Evolutionary conservation across 768 basidiomycete species (phyloP).

Genomic region (Mrakia gelida): DNA sequence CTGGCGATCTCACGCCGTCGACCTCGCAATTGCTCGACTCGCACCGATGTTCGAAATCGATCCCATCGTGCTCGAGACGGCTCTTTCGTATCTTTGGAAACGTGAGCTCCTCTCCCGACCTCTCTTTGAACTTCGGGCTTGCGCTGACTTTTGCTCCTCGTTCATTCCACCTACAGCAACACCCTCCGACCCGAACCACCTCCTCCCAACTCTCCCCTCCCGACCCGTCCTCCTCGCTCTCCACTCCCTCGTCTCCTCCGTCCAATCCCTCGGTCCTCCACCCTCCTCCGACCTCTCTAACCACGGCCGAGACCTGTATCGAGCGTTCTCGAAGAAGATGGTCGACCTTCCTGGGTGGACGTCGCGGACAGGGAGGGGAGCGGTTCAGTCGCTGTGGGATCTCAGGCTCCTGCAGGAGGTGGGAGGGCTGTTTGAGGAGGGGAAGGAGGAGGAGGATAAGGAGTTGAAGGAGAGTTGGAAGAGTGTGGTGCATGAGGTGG

Average conservation of each 20-base stretch:
- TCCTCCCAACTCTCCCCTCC: slow-evolving; percentile 11
- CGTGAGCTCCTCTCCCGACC: slow-evolving; percentile 1
- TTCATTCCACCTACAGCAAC: not conserved
- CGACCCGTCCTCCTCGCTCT: slow-evolving; percentile 11
- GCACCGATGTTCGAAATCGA: not conserved
- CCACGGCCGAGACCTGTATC: not conserved
- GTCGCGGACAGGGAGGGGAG: not conserved
- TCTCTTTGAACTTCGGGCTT: not conserved
- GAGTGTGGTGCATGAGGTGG: not conserved
- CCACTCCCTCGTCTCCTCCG: slow-evolving; percentile 17
- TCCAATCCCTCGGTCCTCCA: slow-evolving; percentile 18
- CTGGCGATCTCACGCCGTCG: not conserved
- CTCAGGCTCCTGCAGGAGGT: not conserved
- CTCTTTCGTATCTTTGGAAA: slow-evolving; percentile 19
- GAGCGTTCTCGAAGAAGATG: slow-evolving; percentile 5
- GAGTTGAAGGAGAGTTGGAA: not conserved
- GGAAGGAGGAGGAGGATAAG: not conserved
- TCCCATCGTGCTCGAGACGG: slow-evolving; percentile 11
- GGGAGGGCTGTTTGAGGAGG: not conserved
- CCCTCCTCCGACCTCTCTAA: not conserved
- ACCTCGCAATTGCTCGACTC: not conserved
- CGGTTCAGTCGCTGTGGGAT: slow-evolving; percentile 14
- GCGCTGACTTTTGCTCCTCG: not conserved
- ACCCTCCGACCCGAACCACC: not conserved
- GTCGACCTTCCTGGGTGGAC: not conserved